Percentiles rank a stretch among this genome's conserved stretches.
Conservation (phyloP, 169 alveolate species). For the Plasmodium adleri region DNA sequence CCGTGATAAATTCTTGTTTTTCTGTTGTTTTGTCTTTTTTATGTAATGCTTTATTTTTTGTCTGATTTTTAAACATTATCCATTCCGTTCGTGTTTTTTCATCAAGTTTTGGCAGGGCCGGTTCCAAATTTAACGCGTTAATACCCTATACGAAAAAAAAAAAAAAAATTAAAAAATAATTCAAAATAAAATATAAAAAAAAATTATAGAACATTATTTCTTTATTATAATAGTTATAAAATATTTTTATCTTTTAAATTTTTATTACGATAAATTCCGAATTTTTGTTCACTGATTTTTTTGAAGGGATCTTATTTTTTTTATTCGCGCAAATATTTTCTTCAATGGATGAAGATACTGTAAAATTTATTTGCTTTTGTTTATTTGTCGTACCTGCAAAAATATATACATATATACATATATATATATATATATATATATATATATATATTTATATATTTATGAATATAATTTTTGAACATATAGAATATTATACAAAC, state of each 20-base stretch:
- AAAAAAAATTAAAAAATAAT: background rate
- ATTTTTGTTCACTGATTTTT: constrained; percentile 15
- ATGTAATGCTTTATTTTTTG: constrained; percentile 34
- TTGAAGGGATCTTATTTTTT: constrained; percentile 55
- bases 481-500: background rate
- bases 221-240: background rate
- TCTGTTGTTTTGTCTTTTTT: constrained; percentile 65
- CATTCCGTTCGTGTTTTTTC: constrained; percentile 71
- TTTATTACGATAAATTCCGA: constrained; percentile 56
- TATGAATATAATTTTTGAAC: background rate
- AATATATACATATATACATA: constrained; percentile 1
- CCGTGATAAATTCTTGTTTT: constrained; percentile 66
- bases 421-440: constrained; percentile 18
- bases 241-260: background rate
- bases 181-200: background rate
- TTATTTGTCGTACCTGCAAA: constrained; percentile 25
- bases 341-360: constrained; percentile 37
- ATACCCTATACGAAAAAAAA: constrained; percentile 66
- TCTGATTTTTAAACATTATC: constrained; percentile 66
- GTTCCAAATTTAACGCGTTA: constrained; percentile 80
- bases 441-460: background rate
- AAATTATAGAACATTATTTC: background rate
- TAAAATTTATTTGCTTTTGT: constrained; percentile 61
- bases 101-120: constrained; percentile 76
- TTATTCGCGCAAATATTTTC: constrained; percentile 40